Percentiles rank a stretch among this genome's conserved stretches.
phyloP scores from a whole-genome alignment of 352 stramenopile genomes.

The Globisporangium cylindrosporum region DNA sequence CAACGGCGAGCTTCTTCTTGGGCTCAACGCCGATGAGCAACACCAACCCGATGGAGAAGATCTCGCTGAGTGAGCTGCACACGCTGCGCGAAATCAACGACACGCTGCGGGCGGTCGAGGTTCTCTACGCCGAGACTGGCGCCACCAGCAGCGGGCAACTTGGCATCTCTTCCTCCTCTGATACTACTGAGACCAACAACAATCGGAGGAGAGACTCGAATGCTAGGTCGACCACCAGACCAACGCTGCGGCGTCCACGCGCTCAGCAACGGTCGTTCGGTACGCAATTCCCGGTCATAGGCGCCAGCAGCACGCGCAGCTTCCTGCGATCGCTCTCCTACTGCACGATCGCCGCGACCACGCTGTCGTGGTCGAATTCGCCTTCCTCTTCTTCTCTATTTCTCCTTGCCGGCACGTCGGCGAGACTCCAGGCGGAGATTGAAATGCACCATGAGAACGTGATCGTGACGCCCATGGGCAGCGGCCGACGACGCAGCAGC shows the following conservation, averaged over 20 bases:
- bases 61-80: conserved; percentile 31
- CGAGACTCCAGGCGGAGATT: conserved; percentile 8
- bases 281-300: conserved; percentile 33
- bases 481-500: conserved; percentile 24
- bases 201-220: not conserved
- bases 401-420: conserved; percentile 9
- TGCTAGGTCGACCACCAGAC: not conserved
- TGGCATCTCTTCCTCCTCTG: not conserved
- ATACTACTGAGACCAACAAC: not conserved
- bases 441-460: conserved; percentile 4
- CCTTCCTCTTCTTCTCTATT: conserved; percentile 13
- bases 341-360: conserved; percentile 35
- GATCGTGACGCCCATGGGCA: conserved; percentile 18
- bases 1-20: conserved; percentile 10
- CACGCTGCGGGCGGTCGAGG: conserved; percentile 31
- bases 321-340: conserved; percentile 42
- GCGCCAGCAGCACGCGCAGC: not conserved
- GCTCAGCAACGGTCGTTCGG: conserved; percentile 5
- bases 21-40: not conserved
- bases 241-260: not conserved
- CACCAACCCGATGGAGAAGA: conserved; percentile 28
- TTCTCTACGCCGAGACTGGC: conserved; percentile 34
- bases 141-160: conserved; percentile 8
- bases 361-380: not conserved
- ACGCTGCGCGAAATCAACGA: conserved; percentile 39